Evolutionary conservation across 2,329 filamentous ascomycete genomes (phyloP).

Genomic region (Tolypocladium endophyticum): DNA sequence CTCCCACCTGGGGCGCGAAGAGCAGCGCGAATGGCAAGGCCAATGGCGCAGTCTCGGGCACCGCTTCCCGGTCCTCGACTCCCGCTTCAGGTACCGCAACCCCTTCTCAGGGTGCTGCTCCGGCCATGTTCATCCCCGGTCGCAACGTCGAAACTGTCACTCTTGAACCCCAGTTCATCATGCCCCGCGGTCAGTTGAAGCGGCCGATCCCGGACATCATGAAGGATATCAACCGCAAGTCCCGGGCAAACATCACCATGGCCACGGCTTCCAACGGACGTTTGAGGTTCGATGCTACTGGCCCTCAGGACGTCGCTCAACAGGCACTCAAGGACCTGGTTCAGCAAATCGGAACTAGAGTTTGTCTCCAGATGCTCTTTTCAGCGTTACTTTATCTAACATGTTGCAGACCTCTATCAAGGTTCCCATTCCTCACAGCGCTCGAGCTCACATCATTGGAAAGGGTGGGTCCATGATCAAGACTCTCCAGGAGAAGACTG

Average conservation of each 20-base stretch:
- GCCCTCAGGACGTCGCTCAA: slow-evolving; percentile 72
- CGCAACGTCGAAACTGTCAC: slow-evolving; percentile 69
- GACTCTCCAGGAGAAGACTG: slow-evolving; percentile 77
- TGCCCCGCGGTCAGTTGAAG: slow-evolving; percentile 68
- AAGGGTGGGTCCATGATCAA: slow-evolving; percentile 85
- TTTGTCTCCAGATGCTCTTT: slow-evolving; percentile 28
- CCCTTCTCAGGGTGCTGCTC: slow-evolving; percentile 20
- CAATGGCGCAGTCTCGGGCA: slow-evolving; percentile 46
- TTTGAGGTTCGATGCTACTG: slow-evolving; percentile 74
- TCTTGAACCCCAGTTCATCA: slow-evolving; percentile 65
- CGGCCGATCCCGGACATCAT: slow-evolving; percentile 77
- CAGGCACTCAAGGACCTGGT: slow-evolving; percentile 85
- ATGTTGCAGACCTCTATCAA: slow-evolving; percentile 42
- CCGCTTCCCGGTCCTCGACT: slow-evolving; percentile 49
- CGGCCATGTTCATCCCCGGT: slow-evolving; percentile 65
- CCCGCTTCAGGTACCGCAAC: slow-evolving; percentile 49
- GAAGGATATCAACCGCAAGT: slow-evolving; percentile 86
- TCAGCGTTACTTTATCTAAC: not conserved
- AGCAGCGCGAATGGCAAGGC: slow-evolving; percentile 39
- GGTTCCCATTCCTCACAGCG: slow-evolving; percentile 72
- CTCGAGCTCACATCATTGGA: slow-evolving; percentile 85
- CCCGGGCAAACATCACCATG: slow-evolving; percentile 76
- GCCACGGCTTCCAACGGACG: slow-evolving; percentile 60
- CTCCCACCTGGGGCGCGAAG: slow-evolving; percentile 70
- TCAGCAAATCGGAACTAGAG: slow-evolving; percentile 77